phyloP scores from a whole-genome alignment of 306 rosid species.

The Pyrus pyrifolia region DNA sequence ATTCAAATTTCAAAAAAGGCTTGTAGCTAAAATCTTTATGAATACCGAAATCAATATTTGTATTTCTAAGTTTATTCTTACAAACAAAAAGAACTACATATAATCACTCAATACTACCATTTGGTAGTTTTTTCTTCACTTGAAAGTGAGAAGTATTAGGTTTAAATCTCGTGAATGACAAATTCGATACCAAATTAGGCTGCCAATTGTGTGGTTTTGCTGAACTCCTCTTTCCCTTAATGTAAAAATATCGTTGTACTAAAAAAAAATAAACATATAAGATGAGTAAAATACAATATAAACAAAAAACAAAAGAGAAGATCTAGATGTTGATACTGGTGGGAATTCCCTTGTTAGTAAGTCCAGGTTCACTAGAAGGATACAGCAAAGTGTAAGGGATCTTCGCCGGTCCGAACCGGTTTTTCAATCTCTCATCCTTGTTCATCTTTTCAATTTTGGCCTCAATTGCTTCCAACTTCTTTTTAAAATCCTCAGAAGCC shows the following conservation, averaged over 20 bases:
- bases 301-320: not conserved
- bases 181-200: too few species aligned
- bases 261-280: not conserved
- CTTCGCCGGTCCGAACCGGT: conserved; percentile 52
- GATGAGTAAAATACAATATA: not conserved
- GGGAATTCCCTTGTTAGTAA: conserved; percentile 66
- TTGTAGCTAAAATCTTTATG: not conserved
- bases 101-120: too few species aligned
- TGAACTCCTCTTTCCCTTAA: too few species aligned
- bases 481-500: conserved; percentile 46
- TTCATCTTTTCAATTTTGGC: conserved; percentile 27
- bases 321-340: conserved; percentile 51
- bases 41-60: not conserved
- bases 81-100: not conserved
- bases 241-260: too few species aligned
- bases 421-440: conserved; percentile 32
- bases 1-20: too few species aligned
- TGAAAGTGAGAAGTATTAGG: too few species aligned
- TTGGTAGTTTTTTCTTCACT: too few species aligned
- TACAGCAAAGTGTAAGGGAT: conserved; percentile 57
- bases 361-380: conserved; percentile 49
- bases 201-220: too few species aligned
- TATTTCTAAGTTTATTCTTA: not conserved
- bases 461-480: conserved; percentile 36
- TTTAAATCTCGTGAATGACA: too few species aligned